phyloP scores from a whole-genome alignment of 129 eudicot species.

The Calendula officinalis region DNA sequence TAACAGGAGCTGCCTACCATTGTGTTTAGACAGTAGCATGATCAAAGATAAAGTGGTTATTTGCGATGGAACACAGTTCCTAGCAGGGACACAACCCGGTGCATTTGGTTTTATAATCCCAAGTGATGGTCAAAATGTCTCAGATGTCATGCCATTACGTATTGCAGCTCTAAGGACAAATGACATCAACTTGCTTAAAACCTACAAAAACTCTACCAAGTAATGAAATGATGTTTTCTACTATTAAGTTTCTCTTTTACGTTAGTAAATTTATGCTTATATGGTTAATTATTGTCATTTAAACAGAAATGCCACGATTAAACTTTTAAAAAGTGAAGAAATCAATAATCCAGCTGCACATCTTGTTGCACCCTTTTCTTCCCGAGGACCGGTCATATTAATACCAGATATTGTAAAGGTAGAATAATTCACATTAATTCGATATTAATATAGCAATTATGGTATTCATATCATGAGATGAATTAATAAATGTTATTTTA shows the following conservation, averaged over 20 bases:
- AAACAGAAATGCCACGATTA: conserved; percentile 20
- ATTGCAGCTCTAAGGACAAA: conserved; percentile 4
- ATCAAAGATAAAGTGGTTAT: conserved; percentile 51
- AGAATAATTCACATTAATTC: too few species aligned
- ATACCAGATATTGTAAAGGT: conserved; percentile 40
- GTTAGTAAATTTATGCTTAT: neutral
- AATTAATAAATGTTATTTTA: neutral
- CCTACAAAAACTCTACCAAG: conserved; percentile 36
- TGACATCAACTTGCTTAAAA: conserved; percentile 14
- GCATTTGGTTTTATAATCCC: conserved; percentile 36
- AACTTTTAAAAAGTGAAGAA: conserved; percentile 24
- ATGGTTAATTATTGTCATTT: neutral
- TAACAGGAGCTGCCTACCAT: conserved; percentile 18
- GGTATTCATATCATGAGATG: too few species aligned
- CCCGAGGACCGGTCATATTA: conserved; percentile 36
- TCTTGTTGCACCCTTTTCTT: conserved; percentile 39
- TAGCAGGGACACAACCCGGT: conserved; percentile 4
- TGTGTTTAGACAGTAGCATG: conserved; percentile 32
- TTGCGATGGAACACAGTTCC: conserved; percentile 1
- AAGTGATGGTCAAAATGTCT: neutral
- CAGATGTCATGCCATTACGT: conserved; percentile 24
- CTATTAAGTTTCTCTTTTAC: neutral
- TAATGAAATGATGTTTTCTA: conserved; percentile 16
- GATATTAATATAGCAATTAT: too few species aligned
- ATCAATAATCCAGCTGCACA: conserved; percentile 30